A percentile compares a stretch with the other conserved stretches of the same genome.
These are phyloP conservation scores for Nicotiana obtusifolia DNA, from an alignment of 257 asterid genomes.

Conservation along the genomic window DNA sequence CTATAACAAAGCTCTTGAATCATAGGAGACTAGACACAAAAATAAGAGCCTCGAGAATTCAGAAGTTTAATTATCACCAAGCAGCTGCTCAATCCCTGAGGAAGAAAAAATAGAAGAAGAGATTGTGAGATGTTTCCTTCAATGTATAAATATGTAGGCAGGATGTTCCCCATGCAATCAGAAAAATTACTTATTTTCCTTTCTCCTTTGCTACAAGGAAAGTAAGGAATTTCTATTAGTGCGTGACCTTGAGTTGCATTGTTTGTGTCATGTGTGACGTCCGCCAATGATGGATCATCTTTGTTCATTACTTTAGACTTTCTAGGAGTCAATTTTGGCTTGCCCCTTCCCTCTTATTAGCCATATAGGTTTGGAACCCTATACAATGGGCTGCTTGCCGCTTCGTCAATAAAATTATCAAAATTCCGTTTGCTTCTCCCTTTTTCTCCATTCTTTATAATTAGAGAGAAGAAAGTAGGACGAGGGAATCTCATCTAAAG, in stretches of 20 bases:
- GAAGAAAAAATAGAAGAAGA: neutral
- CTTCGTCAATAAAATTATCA: neutral
- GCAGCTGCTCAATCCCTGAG: neutral
- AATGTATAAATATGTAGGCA: neutral
- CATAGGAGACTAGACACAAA: neutral
- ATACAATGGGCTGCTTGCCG: neutral
- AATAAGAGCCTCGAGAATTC: no score
- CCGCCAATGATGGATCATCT: neutral
- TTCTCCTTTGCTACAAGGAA: slow-evolving; percentile 17
- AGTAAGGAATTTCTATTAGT: slow-evolving; percentile 20
- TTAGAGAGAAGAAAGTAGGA: neutral
- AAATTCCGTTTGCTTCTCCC: neutral
- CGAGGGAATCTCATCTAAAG: neutral
- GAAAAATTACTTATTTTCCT: neutral
- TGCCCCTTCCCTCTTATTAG: neutral
- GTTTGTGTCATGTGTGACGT: neutral
- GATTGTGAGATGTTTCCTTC: neutral
- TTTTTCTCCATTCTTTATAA: neutral
- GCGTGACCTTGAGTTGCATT: slow-evolving; percentile 16
- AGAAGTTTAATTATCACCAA: neutral
- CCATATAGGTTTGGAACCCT: neutral
- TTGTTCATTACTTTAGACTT: neutral
- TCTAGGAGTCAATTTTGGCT: neutral
- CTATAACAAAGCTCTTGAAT: neutral
- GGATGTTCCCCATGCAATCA: neutral